Evolutionary conservation across 768 basidiomycete species (phyloP), one percentile per base, ranked within the genome.

Genomic region (Crassisporium funariophilum): DNA sequence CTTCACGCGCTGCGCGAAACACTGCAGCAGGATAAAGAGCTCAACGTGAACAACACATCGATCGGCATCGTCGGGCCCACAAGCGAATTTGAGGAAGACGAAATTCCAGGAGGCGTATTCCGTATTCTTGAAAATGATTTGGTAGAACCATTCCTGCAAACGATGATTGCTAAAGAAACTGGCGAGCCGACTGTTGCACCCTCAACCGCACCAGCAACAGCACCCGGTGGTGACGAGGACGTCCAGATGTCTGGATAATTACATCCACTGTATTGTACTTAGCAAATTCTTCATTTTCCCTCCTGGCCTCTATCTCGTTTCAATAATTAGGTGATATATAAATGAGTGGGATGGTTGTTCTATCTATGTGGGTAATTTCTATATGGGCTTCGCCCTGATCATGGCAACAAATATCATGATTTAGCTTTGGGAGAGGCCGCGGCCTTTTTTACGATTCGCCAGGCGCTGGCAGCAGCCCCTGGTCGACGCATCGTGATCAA

Each of bases 21-120:
- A 2, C 81, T 99, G 27, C 97, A 98, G 60, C 97, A 99, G 63
- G 97, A 98, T 74, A 99, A 99, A 68, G 93, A 91, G 60, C 84
- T 98, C 46, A 94, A 86, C 13, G 73, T 86, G 56, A 83, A 88
- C 64, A 99, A 99, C 74, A 99, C 97, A 1, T 93, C 91, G 2
- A 84, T 98, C 56, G 95, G 93, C 22, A 90, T 99, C 61, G 77
- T 98, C 49, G 95, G 95, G 8, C 79, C 87, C 9, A 69, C 76
- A 22, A 81, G 85, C 55, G 61, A 67, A 24, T 71, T 83, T 49
- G 85, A 92, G 68, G 74, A 66, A 34, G 63, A 55, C 39, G 71
- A 72, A 15, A 72, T 76, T 3, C 70, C 77, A 20, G 74, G 72
- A 52, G 83, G 85, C 15, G 60, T 76, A 49, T 97, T 97, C 80